Base-by-base conservation (phyloP, 306 rosid species). In the Prunus fruticosa region DNA sequence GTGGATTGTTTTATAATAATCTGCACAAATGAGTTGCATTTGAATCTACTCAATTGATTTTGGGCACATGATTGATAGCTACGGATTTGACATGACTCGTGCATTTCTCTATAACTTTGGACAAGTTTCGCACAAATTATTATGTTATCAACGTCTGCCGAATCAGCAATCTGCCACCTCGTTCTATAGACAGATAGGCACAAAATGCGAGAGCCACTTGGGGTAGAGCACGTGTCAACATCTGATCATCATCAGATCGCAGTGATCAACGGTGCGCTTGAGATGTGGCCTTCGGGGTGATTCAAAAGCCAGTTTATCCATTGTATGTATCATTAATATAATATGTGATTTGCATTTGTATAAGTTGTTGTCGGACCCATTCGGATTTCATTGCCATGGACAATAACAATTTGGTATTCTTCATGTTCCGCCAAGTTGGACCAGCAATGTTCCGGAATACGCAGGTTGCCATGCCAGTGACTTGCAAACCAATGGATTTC, bases 301-400 rank as follows among this genome's bases (percentile, higher is more conserved):
- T 64, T 23, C 2, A 76, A 76, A 19, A 20, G 80, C 43, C 67
- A 53, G 11, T 19, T 70, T 41, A 61, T 62, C 46, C 19, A 1
- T 11, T 22, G 43, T 61, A 52, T 28, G 3, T 4, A 18, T 5
- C 8, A 69, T 20, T 1, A 11, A 13, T 4, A 18, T 18, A 54
- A 47, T 32, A 28, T 25, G 30, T 19, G 3, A 27, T 16, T 4
- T 10, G 41, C 43, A 15, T 11, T 34, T 45, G 28, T 15, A 4
- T n/a, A 38, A 38, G 16, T 7, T 30, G 47, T 58, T 9, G 69
- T 34, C 27, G 41, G 15, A 10, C 13, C 18, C 28, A 52, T 5
- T 34, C 14, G n/a, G 72, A 38, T 32, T 69, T 78, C 82, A 50
- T 28, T 58, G 69, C 2, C 75, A 9, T 51, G 8, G 14, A 54